Evolutionary conservation across 2,329 filamentous ascomycete genomes (phyloP), one percentile per base, ranked within the genome.

Genomic region (Sporothrix globosa): DNA sequence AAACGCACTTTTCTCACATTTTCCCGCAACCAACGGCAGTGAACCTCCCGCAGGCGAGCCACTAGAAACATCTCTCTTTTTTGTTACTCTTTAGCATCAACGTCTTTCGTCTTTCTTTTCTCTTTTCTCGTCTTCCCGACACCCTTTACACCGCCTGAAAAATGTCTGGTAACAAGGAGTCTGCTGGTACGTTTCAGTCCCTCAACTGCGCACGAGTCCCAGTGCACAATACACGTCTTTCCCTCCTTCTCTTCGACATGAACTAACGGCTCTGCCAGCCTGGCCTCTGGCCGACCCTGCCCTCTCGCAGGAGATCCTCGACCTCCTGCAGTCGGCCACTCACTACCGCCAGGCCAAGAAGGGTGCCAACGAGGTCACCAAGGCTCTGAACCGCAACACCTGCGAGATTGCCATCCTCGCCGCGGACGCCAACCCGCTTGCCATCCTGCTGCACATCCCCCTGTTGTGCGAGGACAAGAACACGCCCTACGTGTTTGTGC

Each of bases 311-410:
- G 90, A 94, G 80, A 89, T 97, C 74, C 88, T 97, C 74, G 91
- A 96, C 76, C 86, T 93, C 70, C 86, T 94, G 73, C 92, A 95
- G 83, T 90, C 91, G 77, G 89, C 84, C 69, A 84, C 82, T 84
- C 77, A 91, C 82, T 85, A 87, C 78, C 86, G 90, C 67, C 92
- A 96, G 85, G 82, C 94, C 75, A 96, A 96, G 86, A 96, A 96
- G 86, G 92, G 92, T 73, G 92, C 92, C 79, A 95, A 94, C 86
- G 91, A 92, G 80, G 84, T 88, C 50, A 97, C 92, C 79, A 97
- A 97, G 86, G 91, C 92, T 1, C 86, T 97, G 67, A 96, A 96
- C 85, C 91, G 95, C 76, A 94, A 95, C 83, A 93, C 95, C 73
- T 89, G 89, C 75, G 95, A 98, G 83, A 85, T 98, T 74, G 90